Evolutionary conservation across 768 basidiomycete genomes (phyloP).

Genomic region (Phallus indusiatus): DNA sequence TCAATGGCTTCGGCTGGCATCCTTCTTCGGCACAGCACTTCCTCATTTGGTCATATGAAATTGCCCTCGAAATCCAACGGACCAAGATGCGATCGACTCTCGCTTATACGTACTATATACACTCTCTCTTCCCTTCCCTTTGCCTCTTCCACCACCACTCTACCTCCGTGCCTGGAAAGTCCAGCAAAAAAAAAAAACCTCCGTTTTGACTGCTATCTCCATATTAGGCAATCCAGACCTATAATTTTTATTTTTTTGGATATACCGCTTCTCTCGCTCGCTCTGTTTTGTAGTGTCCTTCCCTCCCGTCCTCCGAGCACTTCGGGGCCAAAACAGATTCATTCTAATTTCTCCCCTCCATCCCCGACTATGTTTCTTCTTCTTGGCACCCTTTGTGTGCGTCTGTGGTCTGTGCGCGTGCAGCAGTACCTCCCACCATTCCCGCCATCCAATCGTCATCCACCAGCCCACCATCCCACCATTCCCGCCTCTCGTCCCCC

Average conservation of each 20-base stretch:
- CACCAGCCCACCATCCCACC: no score
- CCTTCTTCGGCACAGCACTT: not conserved
- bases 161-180: not conserved
- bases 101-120: not conserved
- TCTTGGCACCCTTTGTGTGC: no score
- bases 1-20: not conserved
- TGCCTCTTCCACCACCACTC: no score
- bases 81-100: constrained; percentile 5
- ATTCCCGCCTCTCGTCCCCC: not conserved
- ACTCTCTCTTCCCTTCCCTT: no score
- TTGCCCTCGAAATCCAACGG: not conserved
- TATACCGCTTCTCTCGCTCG: not conserved
- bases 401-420: no score
- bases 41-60: not conserved
- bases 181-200: not conserved
- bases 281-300: not conserved
- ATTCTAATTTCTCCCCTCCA: no score
- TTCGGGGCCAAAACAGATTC: not conserved
- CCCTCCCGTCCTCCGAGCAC: not conserved
- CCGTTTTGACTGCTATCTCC: no score
- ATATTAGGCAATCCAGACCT: no score
- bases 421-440: no score
- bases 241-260: not conserved
- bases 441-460: no score
- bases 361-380: no score